Evolutionary conservation across 306 rosid genomes (phyloP), one percentile per base, ranked within the genome.

Genomic region (Sesbania bispinosa): DNA sequence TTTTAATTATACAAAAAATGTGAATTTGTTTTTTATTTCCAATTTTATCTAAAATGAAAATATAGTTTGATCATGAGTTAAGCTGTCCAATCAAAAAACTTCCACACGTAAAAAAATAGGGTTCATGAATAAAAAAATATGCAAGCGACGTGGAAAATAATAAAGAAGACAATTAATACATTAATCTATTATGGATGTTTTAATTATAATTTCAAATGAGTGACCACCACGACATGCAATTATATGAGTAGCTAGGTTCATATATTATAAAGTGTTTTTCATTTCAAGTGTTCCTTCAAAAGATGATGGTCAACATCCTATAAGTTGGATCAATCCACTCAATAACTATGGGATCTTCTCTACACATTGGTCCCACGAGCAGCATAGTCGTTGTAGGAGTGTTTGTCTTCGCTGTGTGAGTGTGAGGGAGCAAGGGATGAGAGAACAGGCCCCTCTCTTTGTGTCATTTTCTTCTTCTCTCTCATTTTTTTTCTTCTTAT

Each of bases 301-400:
- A 16, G 21, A 10, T 32, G 52, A 70, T 45, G 16, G 66, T 73
- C 81, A 78, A 80, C 71, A 78, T 71, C 84, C 67, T 73, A 79
- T n/a, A n/a, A 71, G 77, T 65, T 60, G 58, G 78, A 59, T 80
- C 73, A 68, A 82, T 80, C 81, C 69, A n/a, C 52, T 61, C 59
- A 69, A 66, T 53, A 69, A 52, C 29, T 23, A 32, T 1, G 36
- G 6, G 6, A 45, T 47, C 39, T 74, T 38, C 8, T 4, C 14
- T 10, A 5, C 1, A 57, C 3, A 13, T n/a, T 71, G 77, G 77
- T 29, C 68, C 77, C 58, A 19, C 47, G 3, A 13, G 36, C 32
- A 38, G 32, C 30, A 26, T 42, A 5, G 32, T 71, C 30, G 4
- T 18, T 71, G 7, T 52, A 15, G 16, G 19, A n/a, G n/a, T n/a